These are phyloP conservation scores for Yarrowia sp. DNA, from an alignment of 805 yeast genomes.

Conservation along the genomic window DNA sequence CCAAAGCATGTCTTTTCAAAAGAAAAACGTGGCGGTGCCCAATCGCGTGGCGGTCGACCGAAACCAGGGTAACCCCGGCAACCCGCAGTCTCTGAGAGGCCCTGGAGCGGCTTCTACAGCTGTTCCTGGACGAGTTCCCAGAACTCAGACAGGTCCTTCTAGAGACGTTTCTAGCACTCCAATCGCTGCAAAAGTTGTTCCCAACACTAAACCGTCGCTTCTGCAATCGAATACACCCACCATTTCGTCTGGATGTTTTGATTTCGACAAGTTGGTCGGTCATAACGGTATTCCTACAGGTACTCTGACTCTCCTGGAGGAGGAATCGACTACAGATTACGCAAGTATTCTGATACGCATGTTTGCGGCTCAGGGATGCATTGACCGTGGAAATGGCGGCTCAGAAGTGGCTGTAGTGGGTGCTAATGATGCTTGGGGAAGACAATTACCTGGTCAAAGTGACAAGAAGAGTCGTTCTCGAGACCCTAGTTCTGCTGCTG, in stretches of 20 bases:
- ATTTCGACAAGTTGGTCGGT: slow-evolving; percentile 66
- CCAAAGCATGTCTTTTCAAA: slow-evolving; percentile 4
- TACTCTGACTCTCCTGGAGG: slow-evolving; percentile 65
- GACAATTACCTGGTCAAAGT: slow-evolving; percentile 72
- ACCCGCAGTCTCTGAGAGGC: background rate
- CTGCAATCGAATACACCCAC: slow-evolving; percentile 64
- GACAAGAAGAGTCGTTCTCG: slow-evolving; percentile 47
- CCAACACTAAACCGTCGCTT: slow-evolving; percentile 53
- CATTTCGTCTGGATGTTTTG: slow-evolving; percentile 74
- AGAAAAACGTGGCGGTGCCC: slow-evolving; percentile 7
- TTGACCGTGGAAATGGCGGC: slow-evolving; percentile 45
- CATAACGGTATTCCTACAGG: slow-evolving; percentile 90
- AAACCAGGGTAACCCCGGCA: background rate
- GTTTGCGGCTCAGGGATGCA: slow-evolving; percentile 72
- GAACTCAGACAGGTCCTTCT: background rate
- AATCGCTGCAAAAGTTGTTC: background rate
- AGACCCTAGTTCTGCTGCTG: slow-evolving; percentile 30
- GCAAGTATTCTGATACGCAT: slow-evolving; percentile 63
- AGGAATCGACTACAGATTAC: slow-evolving; percentile 85
- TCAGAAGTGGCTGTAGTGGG: slow-evolving; percentile 68
- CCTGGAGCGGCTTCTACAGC: background rate
- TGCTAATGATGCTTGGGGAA: slow-evolving; percentile 54
- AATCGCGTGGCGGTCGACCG: slow-evolving; percentile 6
- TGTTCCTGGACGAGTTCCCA: background rate
- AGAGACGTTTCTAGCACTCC: no score